Evolutionary conservation across 257 asterid genomes (phyloP).

Genomic region (Avicennia marina): DNA sequence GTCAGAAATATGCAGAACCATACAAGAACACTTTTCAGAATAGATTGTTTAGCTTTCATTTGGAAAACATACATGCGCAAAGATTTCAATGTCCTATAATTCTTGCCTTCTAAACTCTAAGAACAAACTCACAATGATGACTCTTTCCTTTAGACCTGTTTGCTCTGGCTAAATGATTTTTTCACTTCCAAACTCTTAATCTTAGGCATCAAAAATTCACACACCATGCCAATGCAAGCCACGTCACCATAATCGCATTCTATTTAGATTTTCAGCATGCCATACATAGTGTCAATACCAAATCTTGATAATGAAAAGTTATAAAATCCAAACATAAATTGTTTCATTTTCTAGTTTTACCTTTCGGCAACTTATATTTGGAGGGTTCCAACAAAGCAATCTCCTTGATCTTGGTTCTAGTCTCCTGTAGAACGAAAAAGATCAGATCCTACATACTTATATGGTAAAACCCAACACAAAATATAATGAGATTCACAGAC

Average conservation of each 20-base stretch:
- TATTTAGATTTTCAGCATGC: background rate
- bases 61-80: background rate
- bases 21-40: background rate
- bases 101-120: no score
- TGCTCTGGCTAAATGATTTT: no score
- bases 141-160: no score
- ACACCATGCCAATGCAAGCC: no score
- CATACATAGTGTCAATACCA: conserved; percentile 12
- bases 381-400: conserved; percentile 82
- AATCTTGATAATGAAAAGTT: conserved; percentile 14
- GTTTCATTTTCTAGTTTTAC: conserved; percentile 34
- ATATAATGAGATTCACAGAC: no score
- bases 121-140: no score
- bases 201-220: no score
- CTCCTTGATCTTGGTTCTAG: conserved; percentile 78
- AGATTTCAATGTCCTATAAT: no score
- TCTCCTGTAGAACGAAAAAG: conserved; percentile 48
- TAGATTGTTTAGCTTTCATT: background rate
- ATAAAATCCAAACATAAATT: background rate
- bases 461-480: no score
- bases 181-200: no score
- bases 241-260: no score
- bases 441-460: no score
- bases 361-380: conserved; percentile 58
- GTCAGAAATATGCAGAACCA: background rate